Evolutionary conservation across 768 basidiomycete genomes (phyloP).

Genomic region (Lactarius tabidus): DNA sequence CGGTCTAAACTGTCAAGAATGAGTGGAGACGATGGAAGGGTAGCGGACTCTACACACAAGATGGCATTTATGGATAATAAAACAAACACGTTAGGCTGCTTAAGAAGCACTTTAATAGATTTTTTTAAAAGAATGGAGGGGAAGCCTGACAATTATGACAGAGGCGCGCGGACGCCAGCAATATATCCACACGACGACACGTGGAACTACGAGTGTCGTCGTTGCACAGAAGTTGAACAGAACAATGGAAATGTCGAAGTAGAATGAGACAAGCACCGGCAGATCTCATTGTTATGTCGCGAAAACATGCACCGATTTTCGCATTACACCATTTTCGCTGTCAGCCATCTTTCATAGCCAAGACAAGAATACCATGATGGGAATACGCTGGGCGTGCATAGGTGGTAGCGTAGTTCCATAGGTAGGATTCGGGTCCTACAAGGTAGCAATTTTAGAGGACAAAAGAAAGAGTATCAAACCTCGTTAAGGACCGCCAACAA

Average conservation of each 20-base stretch:
- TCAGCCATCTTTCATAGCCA: neutral
- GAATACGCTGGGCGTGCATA: neutral
- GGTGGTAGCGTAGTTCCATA: neutral
- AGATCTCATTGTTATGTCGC: neutral
- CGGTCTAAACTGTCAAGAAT: too few species aligned
- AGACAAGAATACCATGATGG: neutral
- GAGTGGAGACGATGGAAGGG: too few species aligned
- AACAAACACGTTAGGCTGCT: too few species aligned
- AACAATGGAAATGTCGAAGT: neutral
- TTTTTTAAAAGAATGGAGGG: neutral
- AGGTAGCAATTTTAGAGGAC: neutral
- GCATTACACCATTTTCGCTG: neutral
- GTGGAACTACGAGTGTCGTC: neutral
- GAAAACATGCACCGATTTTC: neutral
- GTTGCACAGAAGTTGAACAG: neutral
- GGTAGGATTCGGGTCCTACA: neutral
- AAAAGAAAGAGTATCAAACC: neutral
- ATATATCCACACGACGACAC: neutral
- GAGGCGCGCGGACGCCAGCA: neutral
- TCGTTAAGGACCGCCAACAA: neutral
- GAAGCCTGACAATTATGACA: neutral
- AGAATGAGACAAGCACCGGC: neutral
- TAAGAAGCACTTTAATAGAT: too few species aligned
- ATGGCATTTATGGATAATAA: too few species aligned
- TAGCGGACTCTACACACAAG: too few species aligned